Evolutionary conservation across 2,329 filamentous ascomycete species (phyloP).

Genomic region (Colletotrichum filicis): DNA sequence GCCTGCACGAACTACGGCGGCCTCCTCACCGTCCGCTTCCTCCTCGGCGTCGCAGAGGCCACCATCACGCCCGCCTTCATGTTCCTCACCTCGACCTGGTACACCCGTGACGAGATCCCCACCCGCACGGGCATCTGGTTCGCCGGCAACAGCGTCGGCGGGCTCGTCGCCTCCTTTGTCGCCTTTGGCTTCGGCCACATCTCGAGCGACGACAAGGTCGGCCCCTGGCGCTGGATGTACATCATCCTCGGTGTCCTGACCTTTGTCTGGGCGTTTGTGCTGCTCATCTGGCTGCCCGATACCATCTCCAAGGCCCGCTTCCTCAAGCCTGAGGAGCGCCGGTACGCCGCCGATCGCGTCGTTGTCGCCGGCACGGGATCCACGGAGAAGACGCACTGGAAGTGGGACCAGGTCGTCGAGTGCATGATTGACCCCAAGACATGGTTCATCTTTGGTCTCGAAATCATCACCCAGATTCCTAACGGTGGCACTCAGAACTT

Average conservation of each 20-base stretch:
- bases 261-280: slow-evolving; percentile 60
- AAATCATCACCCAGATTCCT: slow-evolving; percentile 66
- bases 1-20: slow-evolving; percentile 60
- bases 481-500: slow-evolving; percentile 72
- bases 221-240: slow-evolving; percentile 69
- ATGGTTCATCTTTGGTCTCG: slow-evolving; percentile 67
- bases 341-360: slow-evolving; percentile 58
- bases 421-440: slow-evolving; percentile 68
- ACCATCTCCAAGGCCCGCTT: slow-evolving; percentile 66
- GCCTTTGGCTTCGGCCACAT: slow-evolving; percentile 69
- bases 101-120: slow-evolving; percentile 67
- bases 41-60: slow-evolving; percentile 66
- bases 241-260: slow-evolving; percentile 63
- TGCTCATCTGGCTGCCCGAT: slow-evolving; percentile 63
- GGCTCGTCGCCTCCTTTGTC: slow-evolving; percentile 59
- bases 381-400: slow-evolving; percentile 60
- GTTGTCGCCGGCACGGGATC: slow-evolving; percentile 62
- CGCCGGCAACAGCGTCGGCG: slow-evolving; percentile 60
- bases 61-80: slow-evolving; percentile 66
- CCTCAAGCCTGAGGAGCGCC: slow-evolving; percentile 62
- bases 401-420: slow-evolving; percentile 62
- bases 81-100: slow-evolving; percentile 67
- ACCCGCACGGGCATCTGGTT: slow-evolving; percentile 67
- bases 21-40: slow-evolving; percentile 61
- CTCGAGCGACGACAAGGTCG: slow-evolving; percentile 50